Evolutionary conservation across 148 eudicot species (phyloP), one percentile per base, ranked within the genome.

Genomic region (Camellia granthamiana): DNA sequence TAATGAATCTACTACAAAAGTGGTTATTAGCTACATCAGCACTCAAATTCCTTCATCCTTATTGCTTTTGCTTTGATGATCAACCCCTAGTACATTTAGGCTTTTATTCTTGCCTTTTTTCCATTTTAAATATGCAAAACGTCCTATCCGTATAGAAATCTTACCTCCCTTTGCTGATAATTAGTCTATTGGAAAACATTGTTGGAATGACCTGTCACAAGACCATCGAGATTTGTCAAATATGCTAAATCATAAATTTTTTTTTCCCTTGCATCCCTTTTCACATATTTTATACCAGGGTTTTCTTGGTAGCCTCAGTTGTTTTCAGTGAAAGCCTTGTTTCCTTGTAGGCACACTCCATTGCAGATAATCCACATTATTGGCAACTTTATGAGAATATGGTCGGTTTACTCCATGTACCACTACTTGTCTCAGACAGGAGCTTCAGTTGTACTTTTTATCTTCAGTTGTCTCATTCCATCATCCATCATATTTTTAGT

Each of bases 401-500:
- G 99, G 99, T 96, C 99, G 14, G 83, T 96, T 56, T 96, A 96
- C 85, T 93, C 98, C 82, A 91, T 93, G 95, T 92, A 92, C 86
- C 80, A 80, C 70, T 93, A 92, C 86, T 84, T 93, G 86, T 87
- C 93, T 41, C 90, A 89, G 80, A 86, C 97, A 23, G 99, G 96
- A 83, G 90, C 98, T 79, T 96, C 98, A 47, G 98, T 86, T 84
- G 90, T 90, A 42, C 88, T 96, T 69, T 96, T 93, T 80, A 93
- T 91, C 80, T 96, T 96, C 84, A 84, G 91, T 86, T 96, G 99
- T 80, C 82, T 96, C n/a, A 89, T 93, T 78, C 97, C 99, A 18
- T 91, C 99, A 67, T 84, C 92, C 51, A 67, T 93, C 70, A 18
- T 93, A 69, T 89, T 96, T 88, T 82, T 96, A 84, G 79, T 81